A percentile compares a stretch with the other conserved stretches of the same genome.
These are phyloP conservation scores for Prunus salicina DNA, from an alignment of 306 rosid genomes.

Conservation along the genomic window DNA sequence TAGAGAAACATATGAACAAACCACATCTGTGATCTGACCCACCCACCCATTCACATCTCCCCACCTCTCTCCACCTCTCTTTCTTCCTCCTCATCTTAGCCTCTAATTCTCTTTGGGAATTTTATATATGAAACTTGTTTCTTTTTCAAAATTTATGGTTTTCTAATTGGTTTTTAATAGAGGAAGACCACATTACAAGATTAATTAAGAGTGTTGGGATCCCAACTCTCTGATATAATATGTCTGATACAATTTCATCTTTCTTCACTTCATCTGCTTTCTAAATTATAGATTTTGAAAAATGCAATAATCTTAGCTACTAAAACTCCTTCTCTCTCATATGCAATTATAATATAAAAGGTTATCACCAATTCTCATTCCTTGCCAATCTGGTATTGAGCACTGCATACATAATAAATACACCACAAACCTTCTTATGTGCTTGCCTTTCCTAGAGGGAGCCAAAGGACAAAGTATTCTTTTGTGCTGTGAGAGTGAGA, in stretches of 20 bases:
- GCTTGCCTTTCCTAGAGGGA: conserved; percentile 30
- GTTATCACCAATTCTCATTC: conserved; percentile 28
- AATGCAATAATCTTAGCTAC: background rate
- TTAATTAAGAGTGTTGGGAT: conserved; percentile 14
- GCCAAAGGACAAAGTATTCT: conserved; percentile 38
- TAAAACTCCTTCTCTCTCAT: conserved; percentile 20
- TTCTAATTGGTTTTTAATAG: background rate
- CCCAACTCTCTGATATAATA: background rate
- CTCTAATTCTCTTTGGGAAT: background rate
- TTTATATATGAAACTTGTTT: background rate
- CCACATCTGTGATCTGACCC: conserved; percentile 43
- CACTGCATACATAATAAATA: conserved; percentile 22
- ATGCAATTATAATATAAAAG: conserved; percentile 31
- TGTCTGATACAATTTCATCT: background rate
- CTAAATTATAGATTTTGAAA: background rate
- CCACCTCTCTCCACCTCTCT: conserved; percentile 10
- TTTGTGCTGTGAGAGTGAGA: conserved; percentile 23
- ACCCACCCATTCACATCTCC: conserved; percentile 40
- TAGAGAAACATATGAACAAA: conserved; percentile 26
- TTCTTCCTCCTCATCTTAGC: background rate
- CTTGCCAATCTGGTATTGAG: conserved; percentile 33
- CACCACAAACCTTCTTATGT: conserved; percentile 24
- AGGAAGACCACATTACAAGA: background rate
- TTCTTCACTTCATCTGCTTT: background rate
- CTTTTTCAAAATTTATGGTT: background rate